These are phyloP conservation scores for Luzula sylvatica DNA, from an alignment of 176 grass and related monocot genomes.

Conservation along the genomic window DNA sequence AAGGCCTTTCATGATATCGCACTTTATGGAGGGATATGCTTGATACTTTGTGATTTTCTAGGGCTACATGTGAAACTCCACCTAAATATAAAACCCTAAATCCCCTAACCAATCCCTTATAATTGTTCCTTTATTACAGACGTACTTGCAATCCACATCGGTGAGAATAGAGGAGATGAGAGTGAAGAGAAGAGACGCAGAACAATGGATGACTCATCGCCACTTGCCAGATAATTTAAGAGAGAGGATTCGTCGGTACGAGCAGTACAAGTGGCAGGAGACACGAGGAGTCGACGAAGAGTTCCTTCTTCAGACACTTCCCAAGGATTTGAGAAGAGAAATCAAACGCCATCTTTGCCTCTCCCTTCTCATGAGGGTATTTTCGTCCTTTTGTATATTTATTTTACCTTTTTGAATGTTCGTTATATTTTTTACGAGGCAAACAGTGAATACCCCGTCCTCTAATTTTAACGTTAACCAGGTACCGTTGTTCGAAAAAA, in stretches of 20 bases:
- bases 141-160: constrained; percentile 80
- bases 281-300: constrained; percentile 96
- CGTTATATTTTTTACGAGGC: neutral
- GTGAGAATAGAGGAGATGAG: constrained; percentile 88
- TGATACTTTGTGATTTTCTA: no score
- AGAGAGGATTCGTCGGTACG: constrained; percentile 69
- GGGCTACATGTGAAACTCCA: no score
- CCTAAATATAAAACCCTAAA: no score
- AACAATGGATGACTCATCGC: constrained; percentile 85
- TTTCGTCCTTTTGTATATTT: constrained; percentile 12
- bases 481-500: constrained; percentile 95
- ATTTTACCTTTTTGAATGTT: neutral
- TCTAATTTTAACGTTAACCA: constrained; percentile 16
- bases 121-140: constrained; percentile 32
- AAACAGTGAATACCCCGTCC: no score
- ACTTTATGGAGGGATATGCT: no score
- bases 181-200: constrained; percentile 67
- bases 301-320: constrained; percentile 67
- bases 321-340: constrained; percentile 84
- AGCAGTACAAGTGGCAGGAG: constrained; percentile 97
- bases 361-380: constrained; percentile 76
- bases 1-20: no score
- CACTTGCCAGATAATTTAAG: constrained; percentile 75
- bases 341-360: constrained; percentile 86
- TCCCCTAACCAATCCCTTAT: no score